Evolutionary conservation across 2,329 filamentous ascomycete genomes (phyloP), one percentile per base, ranked within the genome.

Genomic region (Penicillium sp.): DNA sequence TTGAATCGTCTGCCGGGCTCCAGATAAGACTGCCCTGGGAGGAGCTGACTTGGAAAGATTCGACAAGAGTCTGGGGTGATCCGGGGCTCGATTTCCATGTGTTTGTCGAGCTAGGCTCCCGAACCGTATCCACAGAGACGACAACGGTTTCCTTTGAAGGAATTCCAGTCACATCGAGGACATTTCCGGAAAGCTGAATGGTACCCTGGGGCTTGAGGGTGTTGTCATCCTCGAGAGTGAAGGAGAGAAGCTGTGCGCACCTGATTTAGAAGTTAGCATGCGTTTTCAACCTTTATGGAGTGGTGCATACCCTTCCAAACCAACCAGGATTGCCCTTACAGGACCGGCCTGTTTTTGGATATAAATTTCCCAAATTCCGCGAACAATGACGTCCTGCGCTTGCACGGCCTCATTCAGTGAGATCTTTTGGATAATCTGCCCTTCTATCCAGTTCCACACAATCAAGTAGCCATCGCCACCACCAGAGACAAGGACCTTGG

Each of bases 391-490:
- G 24, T 71, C 60, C 6, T 56, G 36, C 23, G 49, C 35, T 28
- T 62, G 47, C 10, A 56, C 44, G 0, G 42, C 16, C 6, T 59
- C 44, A 3, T 60, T 47, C 28, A 71, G 49, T 4, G 59, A 50
- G 26, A 69, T 46, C 42, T 63, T 64, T 16, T 67, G 65, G 23
- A 67, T 50, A 9, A 67, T 50, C 44, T 58, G 57, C 22, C 64
- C 61, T 39, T 63, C 69, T 34, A 72, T 69, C 91, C 91, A 98
- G 52, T 90, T 77, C 90, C 90, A 98, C 0, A 90, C 73, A 50
- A 85, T 81, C 8, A 98, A 62, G 53, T 84, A 78, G 48, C 84
- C 75, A 59, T 97, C 91, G 3, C 91, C 93, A 40, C 91, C 91
- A 8, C 88, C 93, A 5, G 89, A 95, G 26, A 97, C 71, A 24